Base-by-base conservation (phyloP, 192 early-diverging fungal species). In the Backusella psychrophila region DNA sequence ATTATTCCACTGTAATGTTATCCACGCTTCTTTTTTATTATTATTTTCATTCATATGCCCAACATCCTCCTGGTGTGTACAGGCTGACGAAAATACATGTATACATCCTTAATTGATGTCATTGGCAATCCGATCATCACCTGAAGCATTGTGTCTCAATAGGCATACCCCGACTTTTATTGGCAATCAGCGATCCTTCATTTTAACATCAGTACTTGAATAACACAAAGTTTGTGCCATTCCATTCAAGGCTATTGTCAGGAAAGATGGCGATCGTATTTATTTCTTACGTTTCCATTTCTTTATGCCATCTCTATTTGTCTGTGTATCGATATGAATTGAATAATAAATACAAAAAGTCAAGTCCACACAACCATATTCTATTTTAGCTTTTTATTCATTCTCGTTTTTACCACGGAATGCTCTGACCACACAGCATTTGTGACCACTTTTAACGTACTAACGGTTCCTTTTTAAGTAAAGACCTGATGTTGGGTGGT, bases 221-320 rank as follows among this genome's bases (percentile, higher is more conserved):
- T 12, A 23, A 14, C 46, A 49, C 17, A 63, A 63, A 26, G 8
- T 4, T 26, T 63, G 56, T 23, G 23, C 56, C 56, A 63, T 63
- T 63, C 56, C 56, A 63, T 63, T 63, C 56, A 63, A 26, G n/a
- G 26, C 56, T 63, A 63, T 63, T 63, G 56, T 63, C 56, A 63
- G 56, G 56, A 63, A 63, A 63, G 26, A 1, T 26, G 53, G 53
- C 15, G 53, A 21, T 56, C 53, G 6, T 29, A 14, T 29, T 63
- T 4, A 26, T 29, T 12, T 26, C 11, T 29, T 63, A 17, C 11
- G 21, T 23, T 53, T 21, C 17, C 21, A 53, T 56, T 56, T 11
- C 23, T 23, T 56, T 26, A 23, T 53, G 49, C 7, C n/a, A 19
- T 6, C 9, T 56, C 9, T 23, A 2, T 63, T 63, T 11, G 11